Base-by-base conservation (phyloP, 805 yeast genomes). In the Candida xyloterini region DNA sequence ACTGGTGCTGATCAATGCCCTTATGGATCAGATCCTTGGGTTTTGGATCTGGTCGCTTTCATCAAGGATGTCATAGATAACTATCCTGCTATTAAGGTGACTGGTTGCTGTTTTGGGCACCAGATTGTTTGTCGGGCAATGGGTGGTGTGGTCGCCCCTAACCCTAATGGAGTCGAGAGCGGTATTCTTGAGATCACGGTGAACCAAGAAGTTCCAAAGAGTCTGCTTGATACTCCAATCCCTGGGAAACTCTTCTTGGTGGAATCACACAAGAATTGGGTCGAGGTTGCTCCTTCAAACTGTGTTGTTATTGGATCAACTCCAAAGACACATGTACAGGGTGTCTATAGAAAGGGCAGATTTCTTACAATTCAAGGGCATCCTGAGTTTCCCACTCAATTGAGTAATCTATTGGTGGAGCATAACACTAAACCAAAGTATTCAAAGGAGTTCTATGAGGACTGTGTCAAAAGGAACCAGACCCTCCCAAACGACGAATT, bases 31-130 rank as follows among this genome's bases (percentile, higher is more conserved):
- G 55, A 59, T 1, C 55, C 56, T 15, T 74, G 79, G 79, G 65
- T 78, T 31, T 40, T 52, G 21, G 52, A 52, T 10, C 53, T 77
- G 28, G 61, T 64, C 26, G 55, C 60, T 4, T 76, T 66, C 52
- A 41, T 68, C 22, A 54, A 36, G 31, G 27, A 38, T 3, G 22
- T 50, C 15, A 15, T 42, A 33, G 30, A 46, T 51, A 15, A 44
- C 20, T 42, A 48, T 18, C 43, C 44, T 5, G 10, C 25, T 3
- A 60, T 71, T n/a, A 82, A 84, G 2, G 42, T 79, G 4, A 71
- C 76, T 5, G 95, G 95, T 3, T 66, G 88, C 29, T 88, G 96
- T 60, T 88, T 87, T 57, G 96, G 96, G 5, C 96, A 89, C 60
- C 96, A 88, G 57, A 70, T 86, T 16, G 59, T 88, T 11, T 81